These are phyloP conservation scores for Circinella minor DNA, from an alignment of 371 early-diverging fungal species.

Conservation along the genomic window DNA sequence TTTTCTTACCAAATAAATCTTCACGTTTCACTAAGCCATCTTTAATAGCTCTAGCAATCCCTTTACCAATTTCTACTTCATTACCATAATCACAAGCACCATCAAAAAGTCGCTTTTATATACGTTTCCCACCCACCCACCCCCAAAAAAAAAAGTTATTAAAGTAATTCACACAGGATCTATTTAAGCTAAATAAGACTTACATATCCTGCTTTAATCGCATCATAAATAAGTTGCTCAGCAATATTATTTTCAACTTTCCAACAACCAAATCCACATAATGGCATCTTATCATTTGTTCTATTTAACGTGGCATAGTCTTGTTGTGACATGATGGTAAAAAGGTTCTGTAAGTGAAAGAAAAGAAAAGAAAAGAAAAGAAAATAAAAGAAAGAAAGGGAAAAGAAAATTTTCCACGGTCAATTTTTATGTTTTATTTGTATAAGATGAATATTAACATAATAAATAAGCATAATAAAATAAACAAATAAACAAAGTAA, in stretches of 20 bases:
- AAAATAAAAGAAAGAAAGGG: neutral
- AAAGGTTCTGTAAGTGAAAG: neutral
- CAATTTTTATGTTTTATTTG: neutral
- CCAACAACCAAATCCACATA: slow-evolving; percentile 40
- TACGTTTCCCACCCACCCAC: too few species aligned
- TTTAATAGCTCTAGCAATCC: slow-evolving; percentile 48
- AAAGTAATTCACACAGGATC: too few species aligned
- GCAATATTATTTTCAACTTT: slow-evolving; percentile 27
- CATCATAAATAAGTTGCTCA: slow-evolving; percentile 39
- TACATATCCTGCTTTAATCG: slow-evolving; percentile 42
- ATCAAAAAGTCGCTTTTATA: slow-evolving; percentile 29
- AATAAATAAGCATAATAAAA: too few species aligned
- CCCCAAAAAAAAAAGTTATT: too few species aligned
- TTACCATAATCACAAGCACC: slow-evolving; percentile 57
- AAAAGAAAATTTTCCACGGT: neutral
- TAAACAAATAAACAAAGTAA: neutral
- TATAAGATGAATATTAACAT: neutral
- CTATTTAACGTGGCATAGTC: slow-evolving; percentile 22
- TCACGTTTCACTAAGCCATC: slow-evolving; percentile 63
- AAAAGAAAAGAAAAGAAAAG: neutral
- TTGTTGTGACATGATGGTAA: slow-evolving; percentile 14
- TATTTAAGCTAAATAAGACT: neutral
- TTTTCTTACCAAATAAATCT: slow-evolving; percentile 31
- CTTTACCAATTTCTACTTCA: slow-evolving; percentile 68
- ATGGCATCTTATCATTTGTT: slow-evolving; percentile 40